These are phyloP conservation scores for Suillus alpinus DNA, from an alignment of 768 basidiomycete genomes.

Conservation along the genomic window DNA sequence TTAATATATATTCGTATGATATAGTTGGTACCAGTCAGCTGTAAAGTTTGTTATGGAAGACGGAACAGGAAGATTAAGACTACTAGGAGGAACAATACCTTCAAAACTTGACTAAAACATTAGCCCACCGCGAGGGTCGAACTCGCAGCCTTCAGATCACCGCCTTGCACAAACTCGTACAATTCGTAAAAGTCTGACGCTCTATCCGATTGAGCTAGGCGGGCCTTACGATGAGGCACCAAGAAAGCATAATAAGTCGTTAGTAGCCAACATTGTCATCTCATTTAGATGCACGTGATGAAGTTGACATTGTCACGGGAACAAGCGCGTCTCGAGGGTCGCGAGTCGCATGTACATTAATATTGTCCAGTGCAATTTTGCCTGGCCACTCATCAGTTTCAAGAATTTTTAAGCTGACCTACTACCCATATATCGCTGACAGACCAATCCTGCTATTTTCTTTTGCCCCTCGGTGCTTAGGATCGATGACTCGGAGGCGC, in stretches of 20 bases:
- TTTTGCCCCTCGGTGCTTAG: background rate
- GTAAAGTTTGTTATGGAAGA: background rate
- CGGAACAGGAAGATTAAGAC: too few relatives aligned
- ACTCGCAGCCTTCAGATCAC: slow-evolving; percentile 53
- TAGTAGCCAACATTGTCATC: too few relatives aligned
- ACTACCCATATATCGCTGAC: background rate
- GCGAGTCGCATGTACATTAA: background rate
- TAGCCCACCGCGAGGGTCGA: slow-evolving; percentile 66
- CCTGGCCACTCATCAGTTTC: background rate
- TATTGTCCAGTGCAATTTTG: background rate
- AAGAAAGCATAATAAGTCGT: background rate
- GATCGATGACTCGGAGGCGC: background rate
- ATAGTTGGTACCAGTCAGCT: background rate
- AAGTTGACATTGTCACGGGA: slow-evolving; percentile 3
- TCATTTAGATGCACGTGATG: background rate
- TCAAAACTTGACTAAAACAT: background rate
- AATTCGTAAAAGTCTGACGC: slow-evolving; percentile 52
- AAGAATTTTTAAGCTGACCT: background rate
- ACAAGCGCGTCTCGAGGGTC: slow-evolving; percentile 2
- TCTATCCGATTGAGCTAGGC: slow-evolving; percentile 54
- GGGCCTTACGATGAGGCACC: slow-evolving; percentile 23
- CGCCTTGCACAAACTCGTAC: slow-evolving; percentile 34
- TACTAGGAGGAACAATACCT: too few relatives aligned
- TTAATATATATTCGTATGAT: background rate
- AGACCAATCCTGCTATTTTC: too few relatives aligned